Percentiles rank a stretch among this genome's conserved stretches.
These are phyloP conservation scores for Trichocladium antarcticum DNA, from an alignment of 495 filamentous ascomycete species.

Conservation along the genomic window DNA sequence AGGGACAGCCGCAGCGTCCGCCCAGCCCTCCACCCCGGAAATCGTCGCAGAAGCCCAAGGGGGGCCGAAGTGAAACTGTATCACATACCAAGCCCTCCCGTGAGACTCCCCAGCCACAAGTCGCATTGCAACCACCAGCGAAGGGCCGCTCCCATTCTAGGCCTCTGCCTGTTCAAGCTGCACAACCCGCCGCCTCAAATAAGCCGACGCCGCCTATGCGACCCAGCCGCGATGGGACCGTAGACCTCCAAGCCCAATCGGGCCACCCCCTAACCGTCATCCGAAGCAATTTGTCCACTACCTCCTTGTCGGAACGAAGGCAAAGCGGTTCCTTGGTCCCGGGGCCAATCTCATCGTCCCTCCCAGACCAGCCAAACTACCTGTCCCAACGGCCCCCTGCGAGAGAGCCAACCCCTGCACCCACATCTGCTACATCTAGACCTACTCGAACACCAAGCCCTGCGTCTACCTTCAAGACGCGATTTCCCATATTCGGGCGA, in stretches of 20 bases:
- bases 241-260: conserved; percentile 47
- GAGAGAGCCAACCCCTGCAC: conserved; percentile 32
- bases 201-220: conserved; percentile 42
- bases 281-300: conserved; percentile 58
- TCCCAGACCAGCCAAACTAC: conserved; percentile 14
- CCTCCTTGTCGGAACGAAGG: conserved; percentile 35
- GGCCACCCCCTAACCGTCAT: conserved; percentile 56
- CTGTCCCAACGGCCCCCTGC: conserved; percentile 23
- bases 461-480: conserved; percentile 31
- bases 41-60: conserved; percentile 48
- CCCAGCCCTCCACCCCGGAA: conserved; percentile 54
- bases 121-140: conserved; percentile 23
- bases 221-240: conserved; percentile 73
- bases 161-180: conserved; percentile 16
- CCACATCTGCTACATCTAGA: conserved; percentile 24
- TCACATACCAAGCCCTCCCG: conserved; percentile 24
- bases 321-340: conserved; percentile 31
- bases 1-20: conserved; percentile 39
- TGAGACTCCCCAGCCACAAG: conserved; percentile 21
- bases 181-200: conserved; percentile 22
- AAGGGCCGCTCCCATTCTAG: conserved; percentile 25
- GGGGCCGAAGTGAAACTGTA: conserved; percentile 27
- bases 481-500: conserved; percentile 69
- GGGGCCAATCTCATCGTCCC: conserved; percentile 22
- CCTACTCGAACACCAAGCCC: conserved; percentile 39